phyloP scores from a whole-genome alignment of 208 protist genomes.

The Novymonas esmeraldas region DNA sequence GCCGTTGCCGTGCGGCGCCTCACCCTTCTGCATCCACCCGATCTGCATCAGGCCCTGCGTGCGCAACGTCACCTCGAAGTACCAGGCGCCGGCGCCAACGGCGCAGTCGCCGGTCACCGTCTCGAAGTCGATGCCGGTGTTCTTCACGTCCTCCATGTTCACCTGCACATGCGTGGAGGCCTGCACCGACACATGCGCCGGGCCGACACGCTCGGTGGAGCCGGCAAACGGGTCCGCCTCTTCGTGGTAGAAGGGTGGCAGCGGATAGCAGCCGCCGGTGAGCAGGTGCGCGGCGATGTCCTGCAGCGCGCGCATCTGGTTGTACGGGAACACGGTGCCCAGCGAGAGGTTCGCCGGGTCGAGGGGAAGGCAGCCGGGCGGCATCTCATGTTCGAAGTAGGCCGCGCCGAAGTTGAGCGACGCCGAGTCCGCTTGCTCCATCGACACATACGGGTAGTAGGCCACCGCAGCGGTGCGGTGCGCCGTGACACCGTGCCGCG shows the following conservation, averaged over 20 bases:
- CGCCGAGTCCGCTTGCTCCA: slow-evolving; percentile 68
- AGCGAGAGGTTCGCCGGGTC: slow-evolving; percentile 79
- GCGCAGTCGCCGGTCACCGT: slow-evolving; percentile 81
- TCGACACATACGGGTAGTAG: slow-evolving; percentile 77
- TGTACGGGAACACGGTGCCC: slow-evolving; percentile 81
- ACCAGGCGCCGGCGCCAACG: slow-evolving; percentile 84
- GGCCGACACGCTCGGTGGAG: slow-evolving; percentile 72
- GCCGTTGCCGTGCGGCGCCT: slow-evolving; percentile 24
- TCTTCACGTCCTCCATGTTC: slow-evolving; percentile 76
- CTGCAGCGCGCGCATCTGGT: slow-evolving; percentile 88
- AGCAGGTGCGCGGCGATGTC: slow-evolving; percentile 82
- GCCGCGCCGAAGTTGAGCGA: slow-evolving; percentile 87
- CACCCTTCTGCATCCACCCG: slow-evolving; percentile 71
- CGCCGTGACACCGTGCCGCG: not conserved
- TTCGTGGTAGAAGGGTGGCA: slow-evolving; percentile 89
- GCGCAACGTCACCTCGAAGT: slow-evolving; percentile 90
- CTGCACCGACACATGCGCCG: slow-evolving; percentile 86
- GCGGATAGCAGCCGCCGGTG: slow-evolving; percentile 45
- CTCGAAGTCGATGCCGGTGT: slow-evolving; percentile 67
- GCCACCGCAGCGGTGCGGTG: slow-evolving; percentile 17
- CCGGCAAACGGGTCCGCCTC: slow-evolving; percentile 85
- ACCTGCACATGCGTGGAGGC: slow-evolving; percentile 68
- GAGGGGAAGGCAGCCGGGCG: slow-evolving; percentile 76
- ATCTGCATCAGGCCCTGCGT: slow-evolving; percentile 93
- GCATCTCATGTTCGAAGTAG: slow-evolving; percentile 86